These are phyloP conservation scores for Petunia secreta DNA, from an alignment of 257 asterid genomes.

Conservation along the genomic window DNA sequence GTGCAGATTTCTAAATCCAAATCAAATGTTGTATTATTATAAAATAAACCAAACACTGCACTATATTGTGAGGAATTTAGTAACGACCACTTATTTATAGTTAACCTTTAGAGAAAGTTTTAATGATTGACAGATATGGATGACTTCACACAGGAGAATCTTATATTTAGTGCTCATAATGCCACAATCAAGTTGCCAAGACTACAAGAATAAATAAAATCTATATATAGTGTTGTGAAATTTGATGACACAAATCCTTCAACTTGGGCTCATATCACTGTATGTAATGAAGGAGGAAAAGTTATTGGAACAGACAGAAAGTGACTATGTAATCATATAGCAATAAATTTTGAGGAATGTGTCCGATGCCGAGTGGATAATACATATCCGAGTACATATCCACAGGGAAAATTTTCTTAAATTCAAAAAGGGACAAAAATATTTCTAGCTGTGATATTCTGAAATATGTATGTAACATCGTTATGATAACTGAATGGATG, in stretches of 20 bases:
- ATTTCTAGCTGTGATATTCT: neutral
- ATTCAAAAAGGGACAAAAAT: neutral
- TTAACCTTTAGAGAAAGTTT: slow-evolving; percentile 5
- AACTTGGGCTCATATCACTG: neutral
- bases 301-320: neutral
- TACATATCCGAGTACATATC: neutral
- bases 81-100: neutral
- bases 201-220: too few relatives aligned
- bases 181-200: neutral
- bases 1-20: too few relatives aligned
- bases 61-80: too few relatives aligned
- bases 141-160: neutral
- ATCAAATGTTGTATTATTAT: too few relatives aligned
- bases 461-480: too few relatives aligned
- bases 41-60: too few relatives aligned
- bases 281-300: neutral
- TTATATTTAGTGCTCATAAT: slow-evolving; percentile 2
- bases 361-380: neutral
- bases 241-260: slow-evolving; percentile 8
- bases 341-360: neutral
- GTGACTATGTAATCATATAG: slow-evolving; percentile 18
- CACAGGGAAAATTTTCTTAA: neutral
- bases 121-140: slow-evolving; percentile 33
- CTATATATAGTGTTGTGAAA: neutral
- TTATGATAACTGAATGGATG: too few relatives aligned